These are phyloP conservation scores for Hibiscus syriacus DNA, from an alignment of 345 rosid genomes.

Conservation along the genomic window DNA sequence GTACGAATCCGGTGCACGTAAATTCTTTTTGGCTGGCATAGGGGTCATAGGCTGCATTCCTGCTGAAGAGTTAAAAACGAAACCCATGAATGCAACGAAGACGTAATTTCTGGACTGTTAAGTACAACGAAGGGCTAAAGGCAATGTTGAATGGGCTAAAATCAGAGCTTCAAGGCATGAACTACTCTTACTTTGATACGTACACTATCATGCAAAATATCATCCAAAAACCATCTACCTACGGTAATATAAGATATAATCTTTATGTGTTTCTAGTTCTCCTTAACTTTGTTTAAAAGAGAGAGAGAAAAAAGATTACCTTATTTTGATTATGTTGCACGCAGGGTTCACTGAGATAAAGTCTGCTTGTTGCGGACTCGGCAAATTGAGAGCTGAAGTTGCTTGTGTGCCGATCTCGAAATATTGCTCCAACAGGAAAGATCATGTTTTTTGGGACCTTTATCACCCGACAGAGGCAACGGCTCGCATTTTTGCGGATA, in stretches of 20 bases:
- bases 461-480: slow-evolving; percentile 63
- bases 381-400: slow-evolving; percentile 35
- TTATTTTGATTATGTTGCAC: not conserved
- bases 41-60: slow-evolving; percentile 8
- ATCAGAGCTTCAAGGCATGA: slow-evolving; percentile 1
- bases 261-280: too few species aligned
- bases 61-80: not conserved
- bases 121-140: slow-evolving; percentile 3
- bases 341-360: slow-evolving; percentile 11
- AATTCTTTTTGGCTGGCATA: not conserved
- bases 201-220: not conserved
- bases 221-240: not conserved
- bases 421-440: slow-evolving; percentile 52
- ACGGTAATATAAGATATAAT: not conserved
- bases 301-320: not conserved
- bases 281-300: too few species aligned
- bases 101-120: not conserved
- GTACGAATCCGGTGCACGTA: not conserved
- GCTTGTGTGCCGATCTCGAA: slow-evolving; percentile 48
- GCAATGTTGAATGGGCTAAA: slow-evolving; percentile 8
- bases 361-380: slow-evolving; percentile 78
- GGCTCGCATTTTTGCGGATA: slow-evolving; percentile 35
- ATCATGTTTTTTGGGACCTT: slow-evolving; percentile 71
- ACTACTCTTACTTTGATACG: slow-evolving; percentile 10
- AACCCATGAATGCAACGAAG: slow-evolving; percentile 7